Percentiles rank a stretch among this genome's conserved stretches.
Evolutionary conservation across 2,329 filamentous ascomycete species (phyloP).

Genomic region (Aspergillus sp.): DNA sequence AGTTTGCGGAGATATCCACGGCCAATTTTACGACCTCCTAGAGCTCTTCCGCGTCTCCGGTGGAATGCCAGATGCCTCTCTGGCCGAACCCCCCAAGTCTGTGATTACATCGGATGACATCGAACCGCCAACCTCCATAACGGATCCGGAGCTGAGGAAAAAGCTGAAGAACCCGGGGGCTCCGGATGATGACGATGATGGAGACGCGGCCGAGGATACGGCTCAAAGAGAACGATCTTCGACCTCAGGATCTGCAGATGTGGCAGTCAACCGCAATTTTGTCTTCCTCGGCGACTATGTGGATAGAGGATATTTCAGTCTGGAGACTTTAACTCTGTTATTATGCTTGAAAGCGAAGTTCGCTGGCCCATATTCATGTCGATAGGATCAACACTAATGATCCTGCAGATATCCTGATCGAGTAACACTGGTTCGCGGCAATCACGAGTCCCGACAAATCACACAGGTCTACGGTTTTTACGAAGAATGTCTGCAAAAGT

Average conservation of each 20-base stretch:
- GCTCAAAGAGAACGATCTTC: slow-evolving; percentile 27
- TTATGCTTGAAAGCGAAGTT: slow-evolving; percentile 70
- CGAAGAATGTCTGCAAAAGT: slow-evolving; percentile 74
- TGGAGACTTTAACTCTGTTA: slow-evolving; percentile 71
- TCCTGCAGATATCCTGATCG: slow-evolving; percentile 63
- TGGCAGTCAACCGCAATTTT: slow-evolving; percentile 64
- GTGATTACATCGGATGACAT: slow-evolving; percentile 89
- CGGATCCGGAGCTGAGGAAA: slow-evolving; percentile 80
- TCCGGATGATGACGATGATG: slow-evolving; percentile 34
- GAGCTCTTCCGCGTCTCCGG: slow-evolving; percentile 96
- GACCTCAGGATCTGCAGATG: slow-evolving; percentile 29
- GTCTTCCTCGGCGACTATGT: slow-evolving; percentile 74
- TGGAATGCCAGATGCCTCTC: slow-evolving; percentile 86
- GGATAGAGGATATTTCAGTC: slow-evolving; percentile 70
- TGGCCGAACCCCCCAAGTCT: slow-evolving; percentile 65
- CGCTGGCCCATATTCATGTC: background rate
- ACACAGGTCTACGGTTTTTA: slow-evolving; percentile 79
- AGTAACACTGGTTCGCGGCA: slow-evolving; percentile 71
- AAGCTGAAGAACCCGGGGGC: slow-evolving; percentile 64
- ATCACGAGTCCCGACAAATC: slow-evolving; percentile 75
- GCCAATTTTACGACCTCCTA: slow-evolving; percentile 96
- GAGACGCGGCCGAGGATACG: slow-evolving; percentile 22
- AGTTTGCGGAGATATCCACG: slow-evolving; percentile 96
- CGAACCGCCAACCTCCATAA: slow-evolving; percentile 86
- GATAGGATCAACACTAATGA: background rate